Evolutionary conservation across 257 asterid genomes (phyloP).

Genomic region (Fraxinus anomala): DNA sequence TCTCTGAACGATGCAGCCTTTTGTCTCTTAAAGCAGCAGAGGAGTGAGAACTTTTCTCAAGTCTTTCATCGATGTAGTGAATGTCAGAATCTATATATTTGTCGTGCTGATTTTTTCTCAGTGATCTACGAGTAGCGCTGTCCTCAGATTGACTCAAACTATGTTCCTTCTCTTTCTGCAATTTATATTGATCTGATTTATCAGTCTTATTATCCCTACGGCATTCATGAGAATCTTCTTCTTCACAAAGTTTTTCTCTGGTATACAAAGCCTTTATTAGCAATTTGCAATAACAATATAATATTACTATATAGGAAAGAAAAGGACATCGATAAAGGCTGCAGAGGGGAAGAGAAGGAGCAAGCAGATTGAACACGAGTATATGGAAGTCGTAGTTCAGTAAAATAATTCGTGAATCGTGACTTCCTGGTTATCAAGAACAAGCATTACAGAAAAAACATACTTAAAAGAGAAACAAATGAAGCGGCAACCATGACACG

Average conservation of each 20-base stretch:
- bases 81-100: constrained; percentile 34
- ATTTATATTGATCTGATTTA: constrained; percentile 35
- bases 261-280: constrained; percentile 28
- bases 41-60: constrained; percentile 44
- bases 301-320: neutral
- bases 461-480: neutral
- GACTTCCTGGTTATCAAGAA: neutral
- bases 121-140: constrained; percentile 38
- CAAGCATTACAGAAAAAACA: neutral
- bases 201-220: constrained; percentile 31
- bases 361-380: neutral
- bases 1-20: constrained; percentile 45
- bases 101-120: constrained; percentile 43
- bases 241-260: constrained; percentile 51
- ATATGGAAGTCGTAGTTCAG: neutral
- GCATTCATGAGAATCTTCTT: constrained; percentile 41
- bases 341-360: neutral
- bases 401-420: neutral
- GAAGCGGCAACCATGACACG: neutral
- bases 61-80: constrained; percentile 41
- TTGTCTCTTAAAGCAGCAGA: constrained; percentile 47
- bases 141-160: constrained; percentile 59
- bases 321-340: constrained; percentile 10
- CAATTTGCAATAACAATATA: constrained; percentile 16
- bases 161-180: constrained; percentile 39